Base-by-base conservation (phyloP, 2,329 filamentous ascomycete species). In the Aureobasidium sp. region DNA sequence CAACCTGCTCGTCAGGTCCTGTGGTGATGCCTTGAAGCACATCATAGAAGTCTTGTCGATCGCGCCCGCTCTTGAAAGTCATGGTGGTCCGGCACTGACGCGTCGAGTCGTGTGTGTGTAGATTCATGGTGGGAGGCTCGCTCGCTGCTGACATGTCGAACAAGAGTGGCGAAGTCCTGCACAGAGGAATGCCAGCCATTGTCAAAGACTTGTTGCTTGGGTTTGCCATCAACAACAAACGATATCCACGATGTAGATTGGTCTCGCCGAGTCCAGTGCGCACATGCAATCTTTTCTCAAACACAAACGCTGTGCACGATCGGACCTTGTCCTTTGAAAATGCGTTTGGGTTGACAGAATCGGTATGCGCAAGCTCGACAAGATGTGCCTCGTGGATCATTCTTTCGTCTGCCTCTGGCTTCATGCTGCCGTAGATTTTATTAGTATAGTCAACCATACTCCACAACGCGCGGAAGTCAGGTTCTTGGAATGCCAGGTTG, bases 381-480 rank as follows among this genome's bases (percentile, higher is more conserved):
- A 95, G 71, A 1, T 79, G 83, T 6, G 80, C 78, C 61, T 84
- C 81, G 64, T 88, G 89, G 2, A 86, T 75, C 53, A 85, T 69
- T 2, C 74, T 74, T 69, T 96, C 90, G 49, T 88, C 85, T 25
- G 76, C 74, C 35, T 81, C 79, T 6, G 83, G 81, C 30, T 81
- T 81, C 37, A 95, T 74, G 48, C 81, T 86, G 22, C 78, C 76
- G 63, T 90, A 85, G 2, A 91, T 81, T 62, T 86, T 88, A 59
- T 79, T 79, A 22, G 86, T 88, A 65, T 94, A 91, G 56, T 95
- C 88, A 59, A 90, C 88, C 68, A 94, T 88, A 61, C 82, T 86
- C 81, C 85, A 90, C 10, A 95, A 70, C 57, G 80, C 83, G 57
- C 84, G 80, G 71, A 86, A 95, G 64, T 95, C 88, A n/a, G 79